Conservation (phyloP, 2,329 filamentous ascomycete genomes). For the Xylaria polymorpha region DNA sequence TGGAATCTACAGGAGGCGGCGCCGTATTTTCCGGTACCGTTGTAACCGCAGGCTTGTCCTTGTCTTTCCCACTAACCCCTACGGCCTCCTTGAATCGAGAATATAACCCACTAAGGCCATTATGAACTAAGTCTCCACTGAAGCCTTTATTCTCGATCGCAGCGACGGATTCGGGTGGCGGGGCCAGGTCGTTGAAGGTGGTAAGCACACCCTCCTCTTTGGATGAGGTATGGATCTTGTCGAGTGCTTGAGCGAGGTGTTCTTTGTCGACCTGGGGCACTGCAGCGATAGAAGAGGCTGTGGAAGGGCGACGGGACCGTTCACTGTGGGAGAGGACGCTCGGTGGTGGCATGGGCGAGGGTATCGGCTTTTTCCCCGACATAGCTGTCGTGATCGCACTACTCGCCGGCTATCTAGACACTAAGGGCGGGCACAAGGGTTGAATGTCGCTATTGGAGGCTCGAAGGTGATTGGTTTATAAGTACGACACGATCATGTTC, state of each 20-base stretch:
- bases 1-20: slow-evolving; percentile 57
- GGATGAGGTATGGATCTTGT: slow-evolving; percentile 90
- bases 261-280: slow-evolving; percentile 73
- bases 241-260: slow-evolving; percentile 79
- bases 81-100: slow-evolving; percentile 85
- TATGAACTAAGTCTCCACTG: slow-evolving; percentile 79
- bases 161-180: slow-evolving; percentile 70
- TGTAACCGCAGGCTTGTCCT: slow-evolving; percentile 43
- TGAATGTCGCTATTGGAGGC: background rate
- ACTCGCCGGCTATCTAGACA: background rate
- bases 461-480: slow-evolving; percentile 16
- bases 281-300: slow-evolving; percentile 59
- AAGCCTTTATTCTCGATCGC: slow-evolving; percentile 75
- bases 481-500: slow-evolving; percentile 15
- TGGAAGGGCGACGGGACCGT: slow-evolving; percentile 55
- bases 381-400: slow-evolving; percentile 39
- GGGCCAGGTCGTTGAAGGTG: slow-evolving; percentile 92
- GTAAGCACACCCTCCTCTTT: slow-evolving; percentile 86
- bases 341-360: slow-evolving; percentile 53
- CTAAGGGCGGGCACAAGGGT: slow-evolving; percentile 6
- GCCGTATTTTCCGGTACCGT: slow-evolving; percentile 46
- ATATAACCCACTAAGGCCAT: slow-evolving; percentile 90
- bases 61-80: slow-evolving; percentile 69
- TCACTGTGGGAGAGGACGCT: slow-evolving; percentile 47
- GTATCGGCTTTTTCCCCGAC: slow-evolving; percentile 48